Percentiles rank a stretch among this genome's conserved stretches.
phyloP scores from a whole-genome alignment of 495 filamentous ascomycete genomes.

The Talaromyces thailandensis region DNA sequence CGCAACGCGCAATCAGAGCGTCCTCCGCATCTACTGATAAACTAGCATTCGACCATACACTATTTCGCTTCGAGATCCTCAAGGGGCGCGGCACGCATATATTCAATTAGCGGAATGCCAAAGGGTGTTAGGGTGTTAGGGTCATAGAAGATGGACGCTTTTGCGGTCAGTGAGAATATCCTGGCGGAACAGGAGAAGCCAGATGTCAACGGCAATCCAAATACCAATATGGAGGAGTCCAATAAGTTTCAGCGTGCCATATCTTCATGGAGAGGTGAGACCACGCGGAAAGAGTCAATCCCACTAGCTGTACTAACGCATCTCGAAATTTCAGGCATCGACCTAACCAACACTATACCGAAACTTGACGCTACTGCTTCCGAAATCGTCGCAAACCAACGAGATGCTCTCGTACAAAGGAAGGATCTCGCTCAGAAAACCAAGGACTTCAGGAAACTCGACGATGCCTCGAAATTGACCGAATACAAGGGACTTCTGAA shows the following conservation, averaged over 20 bases:
- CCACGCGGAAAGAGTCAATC: background rate
- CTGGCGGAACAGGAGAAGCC: conserved; percentile 25
- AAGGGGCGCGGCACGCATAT: background rate
- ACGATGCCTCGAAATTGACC: conserved; percentile 76
- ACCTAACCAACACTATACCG: conserved; percentile 75
- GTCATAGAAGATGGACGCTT: conserved; percentile 29
- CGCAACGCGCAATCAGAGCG: background rate
- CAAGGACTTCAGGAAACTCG: conserved; percentile 93
- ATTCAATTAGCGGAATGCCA: background rate
- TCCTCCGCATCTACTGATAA: background rate
- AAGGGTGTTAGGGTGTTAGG: background rate
- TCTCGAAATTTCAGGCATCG: conserved; percentile 55
- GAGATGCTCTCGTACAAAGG: conserved; percentile 83
- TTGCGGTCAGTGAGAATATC: conserved; percentile 34
- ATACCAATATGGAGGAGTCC: conserved; percentile 43
- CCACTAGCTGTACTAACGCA: background rate
- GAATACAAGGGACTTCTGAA: conserved; percentile 89
- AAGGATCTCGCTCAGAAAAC: conserved; percentile 98
- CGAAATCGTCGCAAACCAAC: conserved; percentile 85
- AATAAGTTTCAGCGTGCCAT: conserved; percentile 96
- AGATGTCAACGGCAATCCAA: conserved; percentile 18
- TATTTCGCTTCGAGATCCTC: background rate
- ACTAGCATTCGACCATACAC: background rate
- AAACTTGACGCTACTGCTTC: conserved; percentile 85
- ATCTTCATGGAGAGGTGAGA: conserved; percentile 87